Base-by-base conservation (phyloP, 305 asterid species). In the Fraxinus greggii region DNA sequence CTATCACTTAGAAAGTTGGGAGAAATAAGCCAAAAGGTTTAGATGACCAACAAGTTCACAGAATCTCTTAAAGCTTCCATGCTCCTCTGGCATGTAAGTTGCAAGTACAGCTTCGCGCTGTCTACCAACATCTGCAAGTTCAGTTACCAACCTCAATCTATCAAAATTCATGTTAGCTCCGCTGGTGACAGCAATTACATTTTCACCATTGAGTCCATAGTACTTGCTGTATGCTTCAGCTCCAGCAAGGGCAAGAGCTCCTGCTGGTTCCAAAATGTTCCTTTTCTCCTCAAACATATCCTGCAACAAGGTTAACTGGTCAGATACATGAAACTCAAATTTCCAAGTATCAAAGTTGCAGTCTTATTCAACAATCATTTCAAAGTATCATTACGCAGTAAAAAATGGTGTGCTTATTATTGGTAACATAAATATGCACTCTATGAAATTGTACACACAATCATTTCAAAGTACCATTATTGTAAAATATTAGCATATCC, bases 141-240 rank as follows among this genome's bases (percentile, higher is more conserved):
- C 99, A 79, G 98, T 95, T 33, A 95, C 98, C 91, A 93, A 84
- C 89, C 99, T 92, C 88, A 95, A 86, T 83, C 99, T 88, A 83
- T 95, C 99, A 83, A 95, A 95, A 87, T 95, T 95, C 99, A 95
- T 95, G 87, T 95, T 95, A 61, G 99, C 99, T 77, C 99, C 99
- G 81, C 98, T 95, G n/a, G 99, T 89, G 78, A 95, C 83, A 76
- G 95, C 98, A 45, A 95, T 93, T 35, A 95, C 93, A 78, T 93
- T 95, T 85, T 86, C 93, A 78, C 87, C 93, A 91, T 88, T 86
- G 81, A 91, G 88, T 72, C 92, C 92, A 83, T 92, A 92, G 81
- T 93, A 92, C 78, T 90, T 91, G 93, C 99, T 93, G 84, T 95
- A 95, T 51, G 98, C 97, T 89, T 92, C 92, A 24, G 98, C 98